Evolutionary conservation across 208 protist species (phyloP), one percentile per base, ranked within the genome.

Genomic region (Crithidia mellificae): DNA sequence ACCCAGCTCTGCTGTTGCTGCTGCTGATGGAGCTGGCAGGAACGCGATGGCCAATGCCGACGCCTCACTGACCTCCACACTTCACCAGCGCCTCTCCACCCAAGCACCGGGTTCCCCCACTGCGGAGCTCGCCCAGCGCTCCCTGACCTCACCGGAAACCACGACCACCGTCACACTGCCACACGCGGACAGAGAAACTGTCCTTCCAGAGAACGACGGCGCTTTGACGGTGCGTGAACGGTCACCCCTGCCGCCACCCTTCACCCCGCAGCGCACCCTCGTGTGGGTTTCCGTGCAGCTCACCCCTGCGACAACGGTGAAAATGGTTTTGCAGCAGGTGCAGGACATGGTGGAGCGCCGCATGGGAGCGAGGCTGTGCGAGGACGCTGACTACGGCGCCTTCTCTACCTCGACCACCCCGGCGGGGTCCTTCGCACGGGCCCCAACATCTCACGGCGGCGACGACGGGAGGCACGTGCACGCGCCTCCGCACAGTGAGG

Each of bases 201-300:
- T n/a, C n/a, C n/a, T n/a, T n/a, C n/a, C n/a, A n/a, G n/a, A n/a
- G n/a, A n/a, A n/a, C n/a, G n/a, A n/a, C n/a, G n/a, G n/a, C n/a
- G n/a, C n/a, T n/a, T n/a, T n/a, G n/a, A n/a, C n/a, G n/a, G n/a
- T n/a, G n/a, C n/a, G n/a, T n/a, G n/a, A n/a, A 38, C 34, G 34
- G 34, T 11, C 34, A 11, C 34, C 5, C 34, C 34, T 38, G 34
- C 49, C 1, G 0, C 11, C 8, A 24, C 14, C 34, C 19, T 25
- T 2, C 7, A 2, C 2, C 46, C 32, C 25, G 32, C 61, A 63
- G 57, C 36, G 46, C 29, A 61, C 71, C 24, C 70, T 77, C 2
- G 17, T 85, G 41, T 88, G 83, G 83, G 44, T 85, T 4, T 85
- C 79, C 9, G 63, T 81, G 12, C 74, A 68, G 25, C 22, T 88